Evolutionary conservation across 2,329 filamentous ascomycete genomes (phyloP).

Genomic region (Trichoderma endophyticum): DNA sequence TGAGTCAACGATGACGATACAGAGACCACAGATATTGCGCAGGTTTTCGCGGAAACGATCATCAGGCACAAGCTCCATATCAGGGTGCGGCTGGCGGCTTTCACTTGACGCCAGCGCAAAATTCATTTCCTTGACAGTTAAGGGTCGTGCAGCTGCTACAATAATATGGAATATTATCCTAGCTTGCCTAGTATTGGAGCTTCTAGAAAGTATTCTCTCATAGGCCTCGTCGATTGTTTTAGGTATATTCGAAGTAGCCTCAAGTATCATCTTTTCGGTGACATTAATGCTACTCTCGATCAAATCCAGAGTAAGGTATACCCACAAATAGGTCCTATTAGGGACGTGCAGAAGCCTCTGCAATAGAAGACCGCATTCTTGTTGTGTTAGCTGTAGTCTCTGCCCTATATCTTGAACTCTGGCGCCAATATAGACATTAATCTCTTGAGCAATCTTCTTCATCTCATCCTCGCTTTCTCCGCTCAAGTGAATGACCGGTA

Average conservation of each 20-base stretch:
- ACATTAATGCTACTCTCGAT: slow-evolving; percentile 9
- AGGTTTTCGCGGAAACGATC: slow-evolving; percentile 19
- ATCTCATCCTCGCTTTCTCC: slow-evolving; percentile 22
- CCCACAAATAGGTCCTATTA: slow-evolving; percentile 30
- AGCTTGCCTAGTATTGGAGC: slow-evolving; percentile 14
- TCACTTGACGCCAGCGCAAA: slow-evolving; percentile 21
- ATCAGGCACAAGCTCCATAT: slow-evolving; percentile 15
- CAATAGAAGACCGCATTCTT: slow-evolving; percentile 19
- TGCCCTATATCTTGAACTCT: slow-evolving; percentile 11
- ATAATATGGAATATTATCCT: slow-evolving; percentile 26
- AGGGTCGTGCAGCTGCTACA: slow-evolving; percentile 24
- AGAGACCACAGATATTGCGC: slow-evolving; percentile 32
- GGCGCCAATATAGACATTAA: slow-evolving; percentile 22
- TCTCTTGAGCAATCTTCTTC: slow-evolving; percentile 23
- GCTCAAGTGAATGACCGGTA: slow-evolving; percentile 23
- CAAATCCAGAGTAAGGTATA: slow-evolving; percentile 24
- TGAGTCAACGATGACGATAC: slow-evolving; percentile 23
- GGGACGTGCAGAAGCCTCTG: slow-evolving; percentile 18
- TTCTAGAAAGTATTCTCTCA: slow-evolving; percentile 26
- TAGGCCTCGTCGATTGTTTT: slow-evolving; percentile 27
- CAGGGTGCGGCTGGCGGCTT: slow-evolving; percentile 10
- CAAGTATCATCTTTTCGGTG: slow-evolving; percentile 13
- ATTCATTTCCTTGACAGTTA: slow-evolving; percentile 27
- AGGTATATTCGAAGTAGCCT: slow-evolving; percentile 20
- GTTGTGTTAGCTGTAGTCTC: neutral